These are phyloP conservation scores for Mrakia blollopis DNA, from an alignment of 768 basidiomycete genomes.

Conservation along the genomic window DNA sequence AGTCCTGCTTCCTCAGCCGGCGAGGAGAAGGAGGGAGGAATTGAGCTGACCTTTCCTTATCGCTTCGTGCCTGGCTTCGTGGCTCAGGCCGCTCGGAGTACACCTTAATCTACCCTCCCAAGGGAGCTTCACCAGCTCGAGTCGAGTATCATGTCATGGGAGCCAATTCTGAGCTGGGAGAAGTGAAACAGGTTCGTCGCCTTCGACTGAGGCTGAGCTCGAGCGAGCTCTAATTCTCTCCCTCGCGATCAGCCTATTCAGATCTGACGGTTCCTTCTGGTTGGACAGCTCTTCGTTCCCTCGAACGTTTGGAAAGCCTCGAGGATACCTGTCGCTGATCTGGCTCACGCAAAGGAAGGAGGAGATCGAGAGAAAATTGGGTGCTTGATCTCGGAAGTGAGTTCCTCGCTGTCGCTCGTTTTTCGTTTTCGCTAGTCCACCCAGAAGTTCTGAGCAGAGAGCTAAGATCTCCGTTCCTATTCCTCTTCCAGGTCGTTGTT, in stretches of 20 bases:
- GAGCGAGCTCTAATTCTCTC: too few species aligned
- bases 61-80: background rate
- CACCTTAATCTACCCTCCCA: constrained; percentile 19
- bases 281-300: constrained; percentile 6
- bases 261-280: background rate
- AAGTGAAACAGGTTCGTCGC: constrained; percentile 18
- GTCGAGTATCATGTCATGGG: constrained; percentile 24
- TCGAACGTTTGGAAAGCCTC: constrained; percentile 26
- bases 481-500: background rate
- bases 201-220: background rate
- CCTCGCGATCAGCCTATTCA: background rate
- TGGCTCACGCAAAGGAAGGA: background rate
- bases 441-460: background rate
- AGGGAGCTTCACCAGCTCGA: background rate
- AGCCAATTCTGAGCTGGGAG: background rate
- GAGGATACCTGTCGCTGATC: background rate
- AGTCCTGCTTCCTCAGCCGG: background rate
- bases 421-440: background rate
- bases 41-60: background rate
- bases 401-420: background rate
- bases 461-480: background rate
- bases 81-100: constrained; percentile 14
- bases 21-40: background rate
- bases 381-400: constrained; percentile 21
- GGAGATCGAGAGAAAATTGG: constrained; percentile 6